Conservation (phyloP, 257 asterid species). For the Petunia axillaris region DNA sequence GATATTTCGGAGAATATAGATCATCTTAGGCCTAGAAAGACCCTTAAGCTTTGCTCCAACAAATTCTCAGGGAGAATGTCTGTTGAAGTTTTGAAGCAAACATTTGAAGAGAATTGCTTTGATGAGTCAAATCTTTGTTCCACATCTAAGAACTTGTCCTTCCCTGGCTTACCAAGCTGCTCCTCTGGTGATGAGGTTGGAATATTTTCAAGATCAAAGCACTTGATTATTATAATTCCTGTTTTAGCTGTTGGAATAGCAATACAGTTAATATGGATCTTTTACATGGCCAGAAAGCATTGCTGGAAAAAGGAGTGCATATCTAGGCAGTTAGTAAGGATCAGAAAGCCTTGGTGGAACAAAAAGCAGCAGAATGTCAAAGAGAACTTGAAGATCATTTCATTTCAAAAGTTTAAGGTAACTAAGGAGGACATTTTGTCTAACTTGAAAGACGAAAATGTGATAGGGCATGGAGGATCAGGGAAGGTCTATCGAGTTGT, state of each 20-base stretch:
- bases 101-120: conserved; percentile 32
- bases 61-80: conserved; percentile 38
- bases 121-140: conserved; percentile 39
- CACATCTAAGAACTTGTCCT: not conserved
- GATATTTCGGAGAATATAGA: conserved; percentile 24
- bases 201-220: not conserved
- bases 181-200: not conserved
- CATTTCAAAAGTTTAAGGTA: conserved; percentile 62
- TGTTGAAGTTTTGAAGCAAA: conserved; percentile 30
- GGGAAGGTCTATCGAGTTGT: conserved; percentile 55
- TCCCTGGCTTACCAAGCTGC: not conserved
- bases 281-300: conserved; percentile 48
- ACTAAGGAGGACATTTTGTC: conserved; percentile 45
- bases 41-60: conserved; percentile 36
- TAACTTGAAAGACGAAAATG: conserved; percentile 48
- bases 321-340: not conserved
- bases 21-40: conserved; percentile 21
- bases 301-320: conserved; percentile 45
- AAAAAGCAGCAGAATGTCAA: conserved; percentile 45
- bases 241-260: not conserved
- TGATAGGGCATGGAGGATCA: conserved; percentile 66
- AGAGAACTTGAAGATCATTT: conserved; percentile 67
- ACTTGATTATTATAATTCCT: not conserved
- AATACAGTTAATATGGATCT: conserved; percentile 30
- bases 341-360: conserved; percentile 1